Percentiles rank a stretch among this genome's conserved stretches.
Evolutionary conservation across 2,329 filamentous ascomycete genomes (phyloP).

Genomic region (Aurifilum marmelostoma): DNA sequence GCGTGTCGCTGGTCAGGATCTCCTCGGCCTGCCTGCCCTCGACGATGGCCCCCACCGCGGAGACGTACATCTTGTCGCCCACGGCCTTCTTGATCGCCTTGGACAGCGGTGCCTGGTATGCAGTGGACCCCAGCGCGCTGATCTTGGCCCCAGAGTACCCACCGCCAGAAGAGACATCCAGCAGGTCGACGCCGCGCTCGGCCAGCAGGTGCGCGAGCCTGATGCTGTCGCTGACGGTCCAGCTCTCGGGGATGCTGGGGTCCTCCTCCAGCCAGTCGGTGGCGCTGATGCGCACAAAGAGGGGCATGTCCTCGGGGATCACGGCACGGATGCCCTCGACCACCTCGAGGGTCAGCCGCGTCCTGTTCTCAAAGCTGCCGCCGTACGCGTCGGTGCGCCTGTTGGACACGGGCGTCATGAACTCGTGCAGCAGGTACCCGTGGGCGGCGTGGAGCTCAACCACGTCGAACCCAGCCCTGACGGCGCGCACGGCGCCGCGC

Average conservation of each 20-base stretch:
- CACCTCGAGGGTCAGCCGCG: conserved; percentile 68
- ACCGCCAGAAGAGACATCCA: conserved; percentile 74
- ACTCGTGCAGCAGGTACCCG: conserved; percentile 74
- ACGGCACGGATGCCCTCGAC: conserved; percentile 63
- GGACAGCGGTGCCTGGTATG: conserved; percentile 73
- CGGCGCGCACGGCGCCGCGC: conserved; percentile 54
- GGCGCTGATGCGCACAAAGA: conserved; percentile 74
- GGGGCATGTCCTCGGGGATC: conserved; percentile 69
- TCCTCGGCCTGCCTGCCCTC: conserved; percentile 50
- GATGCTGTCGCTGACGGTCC: conserved; percentile 68
- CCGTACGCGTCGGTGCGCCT: conserved; percentile 69
- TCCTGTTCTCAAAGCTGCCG: conserved; percentile 72
- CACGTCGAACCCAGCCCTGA: conserved; percentile 68
- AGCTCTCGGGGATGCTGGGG: conserved; percentile 51
- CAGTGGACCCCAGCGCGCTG: conserved; percentile 48
- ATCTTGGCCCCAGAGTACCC: conserved; percentile 63
- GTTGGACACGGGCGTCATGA: conserved; percentile 73
- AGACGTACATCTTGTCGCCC: conserved; percentile 57
- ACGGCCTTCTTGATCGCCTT: conserved; percentile 72
- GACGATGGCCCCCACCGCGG: conserved; percentile 54
- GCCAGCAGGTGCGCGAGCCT: conserved; percentile 66
- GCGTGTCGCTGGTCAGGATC: conserved; percentile 46
- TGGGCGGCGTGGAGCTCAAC: conserved; percentile 78
- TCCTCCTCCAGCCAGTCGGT: conserved; percentile 75
- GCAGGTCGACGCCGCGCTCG: conserved; percentile 69